Base-by-base conservation (phyloP, 129 eudicot genomes). In the Chrysanthemum makinoi region DNA sequence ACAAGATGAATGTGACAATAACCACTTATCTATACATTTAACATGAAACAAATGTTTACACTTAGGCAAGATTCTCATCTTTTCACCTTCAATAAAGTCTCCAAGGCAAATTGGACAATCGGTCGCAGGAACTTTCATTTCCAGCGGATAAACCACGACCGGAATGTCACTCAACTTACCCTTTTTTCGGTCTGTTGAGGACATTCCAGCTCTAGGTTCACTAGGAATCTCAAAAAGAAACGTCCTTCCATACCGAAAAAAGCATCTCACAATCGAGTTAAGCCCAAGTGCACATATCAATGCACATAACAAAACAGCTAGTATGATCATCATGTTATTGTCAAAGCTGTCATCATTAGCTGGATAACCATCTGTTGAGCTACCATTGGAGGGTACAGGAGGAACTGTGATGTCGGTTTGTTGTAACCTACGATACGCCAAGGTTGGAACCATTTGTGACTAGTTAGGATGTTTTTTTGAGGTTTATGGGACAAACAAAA, bases 21-120 rank as follows among this genome's bases (percentile, higher is more conserved):
- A 77, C 97, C 97, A 91, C n/a, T 66, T 83, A 59, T 91, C 97
- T 60, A 91, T 84, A 62, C 97, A 91, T 74, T 75, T 82, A 22
- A 72, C 86, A 86, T 91, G 97, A 74, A 85, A 91, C 55, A 83
- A 91, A 78, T 91, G 97, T 28, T 71, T 83, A 81, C 97, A 91
- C 75, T 74, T 78, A 0, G 97, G 97, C 73, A 91, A 72, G 28
- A 85, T 68, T 72, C 89, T 71, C 15, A 91, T 81, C 65, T 70
- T 84, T 75, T 91, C 97, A 18, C 97, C 95, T 47, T 85, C 86
- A 5, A 1, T 64, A 17, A 85, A 91, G 64, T 87, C 97, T 3
- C 88, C 91, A 2, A 91, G 83, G 72, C 97, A 91, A 62, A 91
- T 87, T 17, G 89, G 81, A 68, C 97, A 91, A 59, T 91, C 97